Evolutionary conservation across 495 filamentous ascomycete species (phyloP), one percentile per base, ranked within the genome.

Genomic region (Daldinia bambusicola): DNA sequence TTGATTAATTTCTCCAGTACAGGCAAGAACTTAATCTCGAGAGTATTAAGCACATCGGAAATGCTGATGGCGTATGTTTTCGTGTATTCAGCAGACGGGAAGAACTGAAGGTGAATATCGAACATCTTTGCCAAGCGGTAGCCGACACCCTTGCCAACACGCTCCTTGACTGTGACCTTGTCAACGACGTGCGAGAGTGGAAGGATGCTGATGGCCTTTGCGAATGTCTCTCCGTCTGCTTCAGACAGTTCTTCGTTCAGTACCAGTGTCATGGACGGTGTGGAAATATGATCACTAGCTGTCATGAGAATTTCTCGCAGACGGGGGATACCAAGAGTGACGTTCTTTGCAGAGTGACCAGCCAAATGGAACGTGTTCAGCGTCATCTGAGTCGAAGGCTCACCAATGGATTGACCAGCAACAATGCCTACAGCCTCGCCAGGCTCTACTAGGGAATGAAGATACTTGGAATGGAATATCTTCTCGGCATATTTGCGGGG

Each of bases 341-440:
- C 95, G 86, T 99, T 99, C 87, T 97, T 98, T 18, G 96, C 90
- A 22, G 94, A 92, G 85, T 98, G 96, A 77, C 95, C 95, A 75
- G 95, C 95, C 86, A 99, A 93, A 87, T 99, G 95, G 89, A 99
- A 99, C 30, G 95, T 99, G 77, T 99, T 99, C 57, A 99, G 82
- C n/a, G 95, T 99, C 96, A 99, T 98, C 79, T 99, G 95, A 12
- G 95, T 99, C 14, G 93, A 97, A 8, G 96, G 95, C 78, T 98
- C 96, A 74, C 95, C 95, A 55, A 99, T 89, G 38, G 94, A 97
- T 82, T 99, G 95, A 43, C 94, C 94, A 52, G 95, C 95, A 43
- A 98, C 92, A 70, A 99, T 94, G 58, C 95, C 95, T 22, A 99
- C 94, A n/a, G 96, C 94, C 80, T 99, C 95, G 43, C 95, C 95